phyloP scores from a whole-genome alignment of 2,329 filamentous ascomycete genomes.

The Fusarium sambucinum region DNA sequence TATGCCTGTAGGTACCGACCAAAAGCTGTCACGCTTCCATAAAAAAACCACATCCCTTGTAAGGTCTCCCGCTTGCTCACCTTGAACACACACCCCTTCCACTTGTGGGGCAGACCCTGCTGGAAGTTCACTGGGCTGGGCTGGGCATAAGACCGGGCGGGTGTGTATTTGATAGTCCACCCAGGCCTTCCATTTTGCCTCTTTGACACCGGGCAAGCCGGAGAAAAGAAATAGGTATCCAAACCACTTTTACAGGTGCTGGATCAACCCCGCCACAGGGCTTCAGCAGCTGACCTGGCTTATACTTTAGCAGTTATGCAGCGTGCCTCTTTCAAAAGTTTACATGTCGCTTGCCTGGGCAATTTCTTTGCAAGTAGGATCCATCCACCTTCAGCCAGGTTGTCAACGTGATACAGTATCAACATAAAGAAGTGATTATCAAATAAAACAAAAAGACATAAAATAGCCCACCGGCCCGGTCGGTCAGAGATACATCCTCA shows the following conservation, averaged over 20 bases:
- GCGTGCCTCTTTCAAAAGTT: background rate
- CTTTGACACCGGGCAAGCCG: conserved; percentile 26
- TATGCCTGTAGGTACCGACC: conserved; percentile 30
- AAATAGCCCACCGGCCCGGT: conserved; percentile 44
- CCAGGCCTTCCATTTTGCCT: background rate
- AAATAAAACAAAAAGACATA: background rate
- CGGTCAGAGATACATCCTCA: conserved; percentile 21
- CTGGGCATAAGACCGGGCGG: conserved; percentile 25
- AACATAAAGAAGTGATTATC: conserved; percentile 4
- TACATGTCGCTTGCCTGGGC: background rate
- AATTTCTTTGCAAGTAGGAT: background rate
- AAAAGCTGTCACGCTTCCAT: conserved; percentile 42
- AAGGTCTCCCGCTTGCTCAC: conserved; percentile 41
- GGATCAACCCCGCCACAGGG: conserved; percentile 4
- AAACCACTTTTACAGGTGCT: background rate
- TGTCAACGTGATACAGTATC: conserved; percentile 4
- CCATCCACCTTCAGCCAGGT: background rate
- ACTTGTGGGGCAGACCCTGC: conserved; percentile 35
- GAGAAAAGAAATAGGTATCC: conserved; percentile 2
- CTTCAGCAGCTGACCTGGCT: conserved; percentile 16
- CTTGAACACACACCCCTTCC: conserved; percentile 41
- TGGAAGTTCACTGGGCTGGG: conserved; percentile 31
- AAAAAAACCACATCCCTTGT: conserved; percentile 38
- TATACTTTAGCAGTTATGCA: background rate
- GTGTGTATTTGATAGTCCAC: conserved; percentile 25